Conservation (phyloP, 2,329 filamentous ascomycete species). For the Mycosphaerella sp. region DNA sequence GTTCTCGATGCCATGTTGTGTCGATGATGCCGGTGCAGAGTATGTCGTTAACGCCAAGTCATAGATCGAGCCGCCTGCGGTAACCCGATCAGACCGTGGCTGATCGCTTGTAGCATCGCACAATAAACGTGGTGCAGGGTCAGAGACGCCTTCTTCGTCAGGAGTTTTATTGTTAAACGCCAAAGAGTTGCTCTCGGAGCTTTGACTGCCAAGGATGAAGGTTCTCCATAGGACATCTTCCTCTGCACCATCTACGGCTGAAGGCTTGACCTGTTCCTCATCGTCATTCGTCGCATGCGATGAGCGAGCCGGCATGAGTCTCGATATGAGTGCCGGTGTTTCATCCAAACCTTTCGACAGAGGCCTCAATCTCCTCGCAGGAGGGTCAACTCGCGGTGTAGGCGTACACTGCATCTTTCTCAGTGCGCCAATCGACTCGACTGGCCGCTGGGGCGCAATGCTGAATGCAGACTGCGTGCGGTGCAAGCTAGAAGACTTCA, state of each 20-base stretch:
- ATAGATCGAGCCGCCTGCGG: constrained; percentile 8
- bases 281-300: background rate
- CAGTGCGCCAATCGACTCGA: background rate
- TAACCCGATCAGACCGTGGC: constrained; percentile 12
- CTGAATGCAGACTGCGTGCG: constrained; percentile 4
- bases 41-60: background rate
- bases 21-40: background rate
- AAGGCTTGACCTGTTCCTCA: background rate
- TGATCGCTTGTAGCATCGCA: background rate
- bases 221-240: background rate
- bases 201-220: background rate
- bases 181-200: background rate
- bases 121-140: constrained; percentile 1
- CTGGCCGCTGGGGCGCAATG: background rate
- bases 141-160: background rate
- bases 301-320: too few species aligned
- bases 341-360: background rate
- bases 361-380: background rate
- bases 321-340: background rate
- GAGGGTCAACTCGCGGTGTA: background rate
- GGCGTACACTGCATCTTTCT: background rate
- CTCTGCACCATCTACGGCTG: background rate
- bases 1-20: background rate
- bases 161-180: background rate
- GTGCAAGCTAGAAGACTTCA: constrained; percentile 21